These are phyloP conservation scores for Pelomyxa schiedti DNA, from an alignment of 78 protist genomes.

Conservation along the genomic window DNA sequence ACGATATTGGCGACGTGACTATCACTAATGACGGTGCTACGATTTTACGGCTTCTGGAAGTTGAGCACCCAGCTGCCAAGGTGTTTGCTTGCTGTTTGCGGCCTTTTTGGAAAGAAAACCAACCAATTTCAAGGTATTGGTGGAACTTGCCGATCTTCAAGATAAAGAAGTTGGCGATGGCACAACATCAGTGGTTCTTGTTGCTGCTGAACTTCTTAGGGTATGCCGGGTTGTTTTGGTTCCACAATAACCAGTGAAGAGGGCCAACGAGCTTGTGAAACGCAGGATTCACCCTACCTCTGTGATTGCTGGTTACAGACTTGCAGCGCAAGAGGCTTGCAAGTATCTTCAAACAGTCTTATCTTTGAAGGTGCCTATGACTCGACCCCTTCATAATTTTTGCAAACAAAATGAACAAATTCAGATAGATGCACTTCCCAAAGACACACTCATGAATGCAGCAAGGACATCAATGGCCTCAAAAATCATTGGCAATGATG, in stretches of 20 bases:
- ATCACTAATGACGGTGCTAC: conserved; percentile 96
- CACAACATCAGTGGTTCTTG: conserved; percentile 97
- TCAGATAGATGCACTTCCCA: conserved; percentile 55
- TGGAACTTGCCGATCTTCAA: conserved; percentile 84
- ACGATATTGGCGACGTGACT: conserved; percentile 90
- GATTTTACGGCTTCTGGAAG: conserved; percentile 80
- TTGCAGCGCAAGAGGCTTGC: conserved; percentile 83
- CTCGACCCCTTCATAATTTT: neutral
- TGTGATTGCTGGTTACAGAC: conserved; percentile 91
- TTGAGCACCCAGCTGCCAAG: conserved; percentile 94
- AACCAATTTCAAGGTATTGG: no score
- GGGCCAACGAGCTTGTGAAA: conserved; percentile 86
- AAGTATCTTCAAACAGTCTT: conserved; percentile 68
- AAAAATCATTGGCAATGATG: conserved; percentile 78
- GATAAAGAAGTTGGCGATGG: conserved; percentile 90
- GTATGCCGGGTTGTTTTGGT: conserved; percentile 3
- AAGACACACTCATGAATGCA: conserved; percentile 73
- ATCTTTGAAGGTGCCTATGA: conserved; percentile 22
- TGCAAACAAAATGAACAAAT: neutral
- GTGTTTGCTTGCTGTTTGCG: no score
- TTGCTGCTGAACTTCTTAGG: conserved; percentile 94
- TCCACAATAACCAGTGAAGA: conserved; percentile 14
- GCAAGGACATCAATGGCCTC: conserved; percentile 96
- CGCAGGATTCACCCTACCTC: conserved; percentile 93
- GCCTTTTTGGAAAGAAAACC: no score